These are phyloP conservation scores for Akanthomyces dipterigenus DNA, from an alignment of 2,329 filamentous ascomycete species.

Conservation along the genomic window DNA sequence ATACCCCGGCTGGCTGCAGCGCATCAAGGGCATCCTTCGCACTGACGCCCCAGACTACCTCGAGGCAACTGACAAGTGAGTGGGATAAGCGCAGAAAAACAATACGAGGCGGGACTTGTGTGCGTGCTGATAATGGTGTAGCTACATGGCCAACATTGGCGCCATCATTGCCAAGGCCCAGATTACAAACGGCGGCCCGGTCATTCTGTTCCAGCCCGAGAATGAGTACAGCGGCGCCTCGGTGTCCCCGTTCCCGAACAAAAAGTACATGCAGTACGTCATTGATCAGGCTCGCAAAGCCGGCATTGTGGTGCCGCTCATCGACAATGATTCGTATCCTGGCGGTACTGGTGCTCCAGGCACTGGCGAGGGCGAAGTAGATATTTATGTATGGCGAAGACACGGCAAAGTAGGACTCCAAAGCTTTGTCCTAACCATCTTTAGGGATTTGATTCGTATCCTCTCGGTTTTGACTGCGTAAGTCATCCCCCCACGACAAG, in stretches of 20 bases:
- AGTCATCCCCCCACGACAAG: not conserved
- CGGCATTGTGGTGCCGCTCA: constrained; percentile 66
- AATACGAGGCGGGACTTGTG: not conserved
- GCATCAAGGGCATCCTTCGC: constrained; percentile 57
- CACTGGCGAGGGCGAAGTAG: constrained; percentile 43
- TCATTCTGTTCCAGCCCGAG: constrained; percentile 74
- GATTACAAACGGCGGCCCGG: constrained; percentile 74
- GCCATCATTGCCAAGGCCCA: constrained; percentile 65
- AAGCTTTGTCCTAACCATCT: not conserved
- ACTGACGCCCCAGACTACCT: constrained; percentile 57
- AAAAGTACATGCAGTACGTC: constrained; percentile 63
- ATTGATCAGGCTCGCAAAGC: constrained; percentile 60
- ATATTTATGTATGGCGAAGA: constrained; percentile 46
- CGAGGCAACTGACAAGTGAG: constrained; percentile 58
- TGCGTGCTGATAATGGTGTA: constrained; percentile 19
- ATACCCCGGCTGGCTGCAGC: constrained; percentile 73
- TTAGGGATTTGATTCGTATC: constrained; percentile 56
- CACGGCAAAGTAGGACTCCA: not conserved
- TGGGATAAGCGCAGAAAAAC: not conserved
- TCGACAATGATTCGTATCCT: constrained; percentile 65
- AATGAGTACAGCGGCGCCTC: constrained; percentile 64
- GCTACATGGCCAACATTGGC: constrained; percentile 56
- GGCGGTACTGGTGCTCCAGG: constrained; percentile 58
- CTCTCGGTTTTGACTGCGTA: constrained; percentile 49
- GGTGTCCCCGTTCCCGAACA: constrained; percentile 53